A percentile compares a stretch with the other conserved stretches of the same genome.
phyloP scores from a whole-genome alignment of 345 rosid species.

The Linum lewisii region DNA sequence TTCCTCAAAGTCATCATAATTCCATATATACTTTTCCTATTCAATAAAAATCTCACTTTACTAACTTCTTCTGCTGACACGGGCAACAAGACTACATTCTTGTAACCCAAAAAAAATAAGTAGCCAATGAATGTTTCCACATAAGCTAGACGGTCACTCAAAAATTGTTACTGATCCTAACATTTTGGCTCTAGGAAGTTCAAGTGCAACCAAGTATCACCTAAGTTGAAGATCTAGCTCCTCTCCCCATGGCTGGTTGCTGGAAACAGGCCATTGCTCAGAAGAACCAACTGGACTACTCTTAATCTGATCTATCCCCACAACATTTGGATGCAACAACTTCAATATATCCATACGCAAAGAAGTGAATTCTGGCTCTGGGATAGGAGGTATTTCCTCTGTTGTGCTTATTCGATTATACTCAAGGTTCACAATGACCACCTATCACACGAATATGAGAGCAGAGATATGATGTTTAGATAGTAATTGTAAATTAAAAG shows the following conservation, averaged over 20 bases:
- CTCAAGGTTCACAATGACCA: slow-evolving; percentile 94
- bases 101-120: too few relatives aligned
- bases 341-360: slow-evolving; percentile 69
- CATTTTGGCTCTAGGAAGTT: slow-evolving; percentile 12
- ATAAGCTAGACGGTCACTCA: not conserved
- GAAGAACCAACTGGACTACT: slow-evolving; percentile 35
- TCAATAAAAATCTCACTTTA: too few relatives aligned
- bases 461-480: too few relatives aligned
- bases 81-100: too few relatives aligned
- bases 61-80: too few relatives aligned
- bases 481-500: too few relatives aligned
- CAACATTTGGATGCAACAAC: slow-evolving; percentile 74
- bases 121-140: too few relatives aligned
- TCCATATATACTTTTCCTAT: too few relatives aligned
- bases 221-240: slow-evolving; percentile 90
- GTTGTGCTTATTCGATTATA: slow-evolving; percentile 70
- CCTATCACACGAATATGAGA: slow-evolving; percentile 64
- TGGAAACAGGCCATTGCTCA: slow-evolving; percentile 41
- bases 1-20: too few relatives aligned
- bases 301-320: slow-evolving; percentile 79
- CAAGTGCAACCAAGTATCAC: slow-evolving; percentile 37
- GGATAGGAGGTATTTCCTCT: slow-evolving; percentile 85
- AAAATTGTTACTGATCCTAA: slow-evolving; percentile 1
- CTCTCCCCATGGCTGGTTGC: slow-evolving; percentile 88
- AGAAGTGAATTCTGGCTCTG: slow-evolving; percentile 86